A percentile compares a stretch with the other conserved stretches of the same genome.
Conservation (phyloP, 202 grass and related monocot species). For the Zoysia matrella region DNA sequence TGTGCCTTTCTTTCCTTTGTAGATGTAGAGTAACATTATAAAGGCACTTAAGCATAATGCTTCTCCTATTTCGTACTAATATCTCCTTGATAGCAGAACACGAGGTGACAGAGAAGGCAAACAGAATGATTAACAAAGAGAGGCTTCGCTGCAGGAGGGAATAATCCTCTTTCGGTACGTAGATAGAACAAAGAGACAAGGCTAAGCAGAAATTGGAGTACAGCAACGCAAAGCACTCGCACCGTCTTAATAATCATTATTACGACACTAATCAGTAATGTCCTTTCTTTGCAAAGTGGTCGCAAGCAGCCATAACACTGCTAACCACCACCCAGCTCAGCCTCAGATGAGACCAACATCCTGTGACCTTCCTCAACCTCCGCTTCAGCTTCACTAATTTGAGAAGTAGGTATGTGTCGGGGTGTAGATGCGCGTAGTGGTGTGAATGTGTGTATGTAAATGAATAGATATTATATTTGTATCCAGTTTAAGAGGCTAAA, state of each 20-base stretch:
- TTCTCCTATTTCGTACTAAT: too few species aligned
- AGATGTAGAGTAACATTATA: too few species aligned
- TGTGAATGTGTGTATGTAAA: too few species aligned
- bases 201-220: background rate
- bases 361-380: background rate
- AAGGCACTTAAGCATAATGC: too few species aligned
- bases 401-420: too few species aligned
- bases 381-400: background rate
- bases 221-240: background rate
- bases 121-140: background rate
- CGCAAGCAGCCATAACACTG: background rate
- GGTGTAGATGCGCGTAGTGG: too few species aligned
- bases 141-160: background rate
- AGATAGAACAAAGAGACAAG: background rate
- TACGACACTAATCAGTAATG: background rate
- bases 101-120: too few species aligned
- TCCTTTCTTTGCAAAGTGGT: background rate
- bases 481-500: too few species aligned
- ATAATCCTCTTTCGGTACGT: conserved; percentile 1
- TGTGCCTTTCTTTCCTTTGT: background rate
- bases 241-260: background rate
- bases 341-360: background rate
- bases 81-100: too few species aligned
- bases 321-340: background rate
- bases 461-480: too few species aligned